A percentile compares a stretch with the other conserved stretches of the same genome.
Evolutionary conservation across 176 grass and related monocot genomes (phyloP).

Genomic region (Bromus sterilis): DNA sequence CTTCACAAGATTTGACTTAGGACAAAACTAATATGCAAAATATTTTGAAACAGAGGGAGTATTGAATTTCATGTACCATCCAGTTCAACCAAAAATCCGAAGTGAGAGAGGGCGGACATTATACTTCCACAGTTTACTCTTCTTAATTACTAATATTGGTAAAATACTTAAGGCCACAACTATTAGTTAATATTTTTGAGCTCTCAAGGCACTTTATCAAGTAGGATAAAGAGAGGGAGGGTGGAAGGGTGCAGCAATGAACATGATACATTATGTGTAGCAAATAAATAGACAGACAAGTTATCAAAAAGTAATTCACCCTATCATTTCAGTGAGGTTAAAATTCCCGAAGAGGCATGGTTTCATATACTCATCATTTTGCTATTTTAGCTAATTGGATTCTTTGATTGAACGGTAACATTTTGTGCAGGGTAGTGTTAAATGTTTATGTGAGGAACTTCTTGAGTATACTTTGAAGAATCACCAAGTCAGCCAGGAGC

Average conservation of each 20-base stretch:
- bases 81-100: no score
- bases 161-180: not conserved
- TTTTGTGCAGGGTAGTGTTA: slow-evolving; percentile 60
- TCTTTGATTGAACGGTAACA: slow-evolving; percentile 7
- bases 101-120: no score
- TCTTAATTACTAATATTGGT: not conserved
- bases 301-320: not conserved
- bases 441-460: slow-evolving; percentile 56
- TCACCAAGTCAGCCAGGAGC: slow-evolving; percentile 52
- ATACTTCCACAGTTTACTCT: not conserved
- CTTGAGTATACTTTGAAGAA: slow-evolving; percentile 72
- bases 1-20: no score
- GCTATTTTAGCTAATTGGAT: not conserved
- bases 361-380: slow-evolving; percentile 3
- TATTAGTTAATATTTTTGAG: not conserved
- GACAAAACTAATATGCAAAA: no score
- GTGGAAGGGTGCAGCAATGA: not conserved
- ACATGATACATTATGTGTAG: not conserved
- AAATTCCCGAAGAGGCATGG: not conserved
- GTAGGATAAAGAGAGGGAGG: no score
- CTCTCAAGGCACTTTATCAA: not conserved
- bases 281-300: not conserved
- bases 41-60: no score
- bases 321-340: not conserved
- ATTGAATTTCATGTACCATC: no score